Conservation (phyloP, 768 basidiomycete genomes). For the Rhodosporidiobolus sp. region DNA sequence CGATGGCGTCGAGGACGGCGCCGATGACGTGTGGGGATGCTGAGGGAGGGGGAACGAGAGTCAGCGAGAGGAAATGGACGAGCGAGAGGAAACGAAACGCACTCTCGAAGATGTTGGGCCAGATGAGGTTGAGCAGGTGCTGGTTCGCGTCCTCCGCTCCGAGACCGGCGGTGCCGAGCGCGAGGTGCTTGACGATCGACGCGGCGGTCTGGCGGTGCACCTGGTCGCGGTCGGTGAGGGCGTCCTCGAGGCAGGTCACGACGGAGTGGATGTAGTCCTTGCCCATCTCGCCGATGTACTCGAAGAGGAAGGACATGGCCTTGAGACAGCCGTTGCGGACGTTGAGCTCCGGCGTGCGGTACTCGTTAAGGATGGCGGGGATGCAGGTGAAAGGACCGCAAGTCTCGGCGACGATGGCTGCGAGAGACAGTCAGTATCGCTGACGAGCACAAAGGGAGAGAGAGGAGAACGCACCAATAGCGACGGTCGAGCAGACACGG, state of each 20-base stretch:
- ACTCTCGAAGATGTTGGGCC: conserved; percentile 95
- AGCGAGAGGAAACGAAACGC: background rate
- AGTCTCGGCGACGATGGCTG: conserved; percentile 81
- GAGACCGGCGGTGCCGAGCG: conserved; percentile 91
- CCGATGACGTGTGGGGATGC: conserved; percentile 95
- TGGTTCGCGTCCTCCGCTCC: conserved; percentile 98
- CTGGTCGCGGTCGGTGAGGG: conserved; percentile 93
- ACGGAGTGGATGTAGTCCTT: conserved; percentile 93
- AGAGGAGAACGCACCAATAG: conserved; percentile 62
- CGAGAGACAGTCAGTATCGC: background rate
- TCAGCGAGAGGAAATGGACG: background rate
- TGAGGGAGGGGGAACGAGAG: background rate
- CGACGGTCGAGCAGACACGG: conserved; percentile 96
- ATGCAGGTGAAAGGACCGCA: conserved; percentile 98
- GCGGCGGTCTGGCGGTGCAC: conserved; percentile 97
- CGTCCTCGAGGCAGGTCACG: conserved; percentile 96
- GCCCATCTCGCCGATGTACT: conserved; percentile 97
- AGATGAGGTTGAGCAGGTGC: conserved; percentile 95
- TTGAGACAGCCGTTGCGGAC: conserved; percentile 98
- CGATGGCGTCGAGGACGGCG: conserved; percentile 95
- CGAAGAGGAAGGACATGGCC: conserved; percentile 96
- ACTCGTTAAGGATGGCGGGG: conserved; percentile 96
- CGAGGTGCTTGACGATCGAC: conserved; percentile 96
- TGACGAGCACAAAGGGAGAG: background rate
- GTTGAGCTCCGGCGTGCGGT: conserved; percentile 95